Base-by-base conservation (phyloP, 2,329 filamentous ascomycete genomes). In the Phaeosphaeria sp. region DNA sequence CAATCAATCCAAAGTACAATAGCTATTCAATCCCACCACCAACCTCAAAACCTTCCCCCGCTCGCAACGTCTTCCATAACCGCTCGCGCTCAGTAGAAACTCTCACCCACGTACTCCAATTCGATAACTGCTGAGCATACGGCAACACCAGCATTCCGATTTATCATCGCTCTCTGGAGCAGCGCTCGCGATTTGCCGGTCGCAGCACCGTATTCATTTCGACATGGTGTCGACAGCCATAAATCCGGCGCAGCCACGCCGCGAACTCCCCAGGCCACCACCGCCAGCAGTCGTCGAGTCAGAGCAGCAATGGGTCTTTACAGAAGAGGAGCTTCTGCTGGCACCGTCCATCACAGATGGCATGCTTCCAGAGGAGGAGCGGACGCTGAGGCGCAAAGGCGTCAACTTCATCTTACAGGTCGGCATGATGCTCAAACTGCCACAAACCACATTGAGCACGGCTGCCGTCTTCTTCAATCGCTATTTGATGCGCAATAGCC, bases 341-440 rank as follows among this genome's bases (percentile, higher is more conserved):
- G 91, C 92, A 6, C 95, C 95, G 0, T 95, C 92, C 51, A 89
- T 96, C 57, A 79, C 93, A 15, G 91, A 97, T 66, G 94, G 94
- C 21, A 86, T 98, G 74, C 77, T 87, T 8, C 84, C 88, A 3
- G 86, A 88, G 27, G 89, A 95, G 73, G 95, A 98, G 80, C 85
- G 92, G 61, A 84, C 90, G 64, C 84, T 91, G 57, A 87, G 95
- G 55, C 90, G 91, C 59, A 98, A 98, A 77, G 94, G 95, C 47
- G 90, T 97, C 73, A 96, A 97, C 77, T 99, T 99, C 79, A 96
- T 99, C 70, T 89, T 92, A 62, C 93, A 97, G 77, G 92, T 94
- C 45, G 95, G 94, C 63, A 92, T 96, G 65, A 88, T 97, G 81
- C 86, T 98, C 51, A 94, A 96, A 74, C 82, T 98, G 49, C 94